Evolutionary conservation across 2,329 filamentous ascomycete species (phyloP).

Genomic region (Hirsutella minnesotensis): DNA sequence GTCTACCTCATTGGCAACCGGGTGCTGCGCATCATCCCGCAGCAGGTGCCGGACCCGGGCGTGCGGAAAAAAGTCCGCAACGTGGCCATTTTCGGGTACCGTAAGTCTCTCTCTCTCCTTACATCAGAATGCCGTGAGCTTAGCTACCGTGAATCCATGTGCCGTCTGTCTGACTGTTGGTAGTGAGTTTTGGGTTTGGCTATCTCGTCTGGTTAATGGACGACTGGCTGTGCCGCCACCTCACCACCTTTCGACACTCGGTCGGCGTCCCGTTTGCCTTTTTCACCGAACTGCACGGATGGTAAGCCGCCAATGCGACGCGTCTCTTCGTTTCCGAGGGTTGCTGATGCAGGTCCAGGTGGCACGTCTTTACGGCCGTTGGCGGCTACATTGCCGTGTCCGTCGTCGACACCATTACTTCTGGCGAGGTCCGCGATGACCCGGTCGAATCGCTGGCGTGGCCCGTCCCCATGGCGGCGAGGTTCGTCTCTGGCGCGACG

Average conservation of each 20-base stretch:
- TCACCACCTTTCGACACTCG: constrained; percentile 14
- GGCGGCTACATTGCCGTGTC: constrained; percentile 27
- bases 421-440: constrained; percentile 19
- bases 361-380: constrained; percentile 28
- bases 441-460: constrained; percentile 18
- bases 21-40: constrained; percentile 17
- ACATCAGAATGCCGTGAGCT: too few species aligned
- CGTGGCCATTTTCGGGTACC: constrained; percentile 9
- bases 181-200: constrained; percentile 23
- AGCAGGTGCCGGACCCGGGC: constrained; percentile 16
- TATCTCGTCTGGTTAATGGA: constrained; percentile 28
- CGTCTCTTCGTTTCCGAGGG: not conserved
- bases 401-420: constrained; percentile 23
- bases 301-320: constrained; percentile 15
- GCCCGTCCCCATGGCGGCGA: constrained; percentile 17
- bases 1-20: constrained; percentile 22
- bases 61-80: constrained; percentile 10
- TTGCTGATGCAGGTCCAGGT: constrained; percentile 14
- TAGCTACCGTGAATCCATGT: not conserved
- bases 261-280: constrained; percentile 25
- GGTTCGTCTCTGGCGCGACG: not conserved
- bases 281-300: constrained; percentile 27
- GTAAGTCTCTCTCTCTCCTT: constrained; percentile 6
- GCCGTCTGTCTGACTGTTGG: not conserved
- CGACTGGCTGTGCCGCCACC: constrained; percentile 17